Conservation (phyloP, 2,329 filamentous ascomycete genomes). For the Akanthomyces dipterigenus region DNA sequence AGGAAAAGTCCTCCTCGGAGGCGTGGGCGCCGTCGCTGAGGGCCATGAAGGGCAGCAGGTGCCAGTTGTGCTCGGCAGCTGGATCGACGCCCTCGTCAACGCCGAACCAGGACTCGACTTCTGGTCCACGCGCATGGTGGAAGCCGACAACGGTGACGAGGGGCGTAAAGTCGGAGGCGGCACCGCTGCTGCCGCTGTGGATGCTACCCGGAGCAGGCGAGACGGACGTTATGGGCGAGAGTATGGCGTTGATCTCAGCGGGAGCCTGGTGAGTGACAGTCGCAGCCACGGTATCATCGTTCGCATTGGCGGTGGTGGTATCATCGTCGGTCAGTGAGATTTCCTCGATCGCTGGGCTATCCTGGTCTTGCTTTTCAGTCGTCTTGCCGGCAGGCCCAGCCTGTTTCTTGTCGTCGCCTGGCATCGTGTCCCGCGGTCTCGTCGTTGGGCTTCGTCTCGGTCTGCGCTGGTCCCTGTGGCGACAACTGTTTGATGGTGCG, state of each 20-base stretch:
- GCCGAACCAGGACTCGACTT: constrained; percentile 90
- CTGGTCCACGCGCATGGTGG: constrained; percentile 80
- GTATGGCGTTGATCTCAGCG: constrained; percentile 19
- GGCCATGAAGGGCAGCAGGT: constrained; percentile 90
- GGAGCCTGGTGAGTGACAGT: background rate
- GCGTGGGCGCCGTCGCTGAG: constrained; percentile 92
- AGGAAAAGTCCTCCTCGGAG: constrained; percentile 92
- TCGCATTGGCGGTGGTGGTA: background rate
- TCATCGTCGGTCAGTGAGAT: background rate
- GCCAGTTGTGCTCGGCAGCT: constrained; percentile 80
- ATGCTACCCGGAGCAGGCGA: constrained; percentile 25
- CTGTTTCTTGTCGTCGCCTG: background rate
- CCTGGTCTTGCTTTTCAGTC: background rate
- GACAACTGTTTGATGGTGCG: background rate
- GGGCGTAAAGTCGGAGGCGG: constrained; percentile 44
- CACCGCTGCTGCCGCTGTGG: constrained; percentile 20
- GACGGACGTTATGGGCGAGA: constrained; percentile 26
- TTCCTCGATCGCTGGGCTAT: background rate
- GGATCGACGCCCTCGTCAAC: constrained; percentile 58
- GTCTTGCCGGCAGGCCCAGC: background rate
- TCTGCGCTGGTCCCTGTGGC: background rate
- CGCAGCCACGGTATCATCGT: background rate
- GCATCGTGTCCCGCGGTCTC: background rate
- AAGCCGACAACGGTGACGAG: constrained; percentile 77
- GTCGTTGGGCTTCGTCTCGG: background rate